Percentiles rank a stretch among this genome's conserved stretches.
Conservation (phyloP, 129 eudicot genomes). For the Escallonia rubra region DNA sequence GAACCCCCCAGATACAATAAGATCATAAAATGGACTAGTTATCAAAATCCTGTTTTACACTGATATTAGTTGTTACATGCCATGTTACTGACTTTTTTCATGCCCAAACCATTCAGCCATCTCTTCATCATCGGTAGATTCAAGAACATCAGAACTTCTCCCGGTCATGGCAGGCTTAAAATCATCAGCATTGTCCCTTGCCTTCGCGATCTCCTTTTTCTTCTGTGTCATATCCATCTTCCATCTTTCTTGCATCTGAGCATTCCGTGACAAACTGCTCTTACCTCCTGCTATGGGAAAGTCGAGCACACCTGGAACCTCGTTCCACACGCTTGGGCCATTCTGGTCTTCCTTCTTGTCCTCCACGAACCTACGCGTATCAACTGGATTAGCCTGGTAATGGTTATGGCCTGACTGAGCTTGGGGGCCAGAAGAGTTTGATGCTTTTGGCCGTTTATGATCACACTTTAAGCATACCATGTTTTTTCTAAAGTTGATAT, state of each 20-base stretch:
- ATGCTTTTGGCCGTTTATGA: conserved; percentile 59
- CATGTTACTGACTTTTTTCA: too few species aligned
- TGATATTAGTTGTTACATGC: too few species aligned
- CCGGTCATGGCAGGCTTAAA: conserved; percentile 11
- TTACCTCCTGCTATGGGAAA: conserved; percentile 43
- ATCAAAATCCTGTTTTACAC: too few species aligned
- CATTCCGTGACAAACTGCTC: conserved; percentile 24
- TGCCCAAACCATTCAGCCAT: conserved; percentile 46
- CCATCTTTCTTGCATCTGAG: conserved; percentile 25
- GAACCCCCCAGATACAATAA: too few species aligned
- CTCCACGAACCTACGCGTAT: conserved; percentile 19
- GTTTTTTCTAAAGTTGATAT: conserved; percentile 71
- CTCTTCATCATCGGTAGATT: conserved; percentile 26
- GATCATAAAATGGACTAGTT: too few species aligned
- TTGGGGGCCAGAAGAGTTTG: neutral
- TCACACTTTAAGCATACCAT: conserved; percentile 66
- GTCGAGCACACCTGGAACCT: conserved; percentile 13
- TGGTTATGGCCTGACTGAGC: conserved; percentile 1
- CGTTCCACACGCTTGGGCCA: conserved; percentile 12
- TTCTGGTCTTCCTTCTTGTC: conserved; percentile 10
- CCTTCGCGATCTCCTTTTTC: conserved; percentile 11
- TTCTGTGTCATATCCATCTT: conserved; percentile 28
- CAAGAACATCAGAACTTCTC: conserved; percentile 9
- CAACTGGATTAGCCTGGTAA: conserved; percentile 8
- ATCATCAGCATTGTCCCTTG: conserved; percentile 16